Evolutionary conservation across 2,329 filamentous ascomycete genomes (phyloP).

Genomic region (Hypoxylon sp.): DNA sequence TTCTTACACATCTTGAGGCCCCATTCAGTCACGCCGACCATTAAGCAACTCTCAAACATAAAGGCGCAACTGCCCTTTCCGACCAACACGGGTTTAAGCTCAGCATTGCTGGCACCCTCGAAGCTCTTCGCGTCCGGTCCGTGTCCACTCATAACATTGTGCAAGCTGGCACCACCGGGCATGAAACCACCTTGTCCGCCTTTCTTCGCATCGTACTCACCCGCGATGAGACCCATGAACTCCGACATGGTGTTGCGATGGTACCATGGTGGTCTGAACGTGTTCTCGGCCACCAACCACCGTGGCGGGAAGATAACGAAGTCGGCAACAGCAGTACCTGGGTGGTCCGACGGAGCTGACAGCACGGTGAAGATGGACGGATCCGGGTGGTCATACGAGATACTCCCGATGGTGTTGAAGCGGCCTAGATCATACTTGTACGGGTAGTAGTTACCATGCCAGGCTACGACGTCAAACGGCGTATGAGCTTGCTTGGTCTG

Average conservation of each 20-base stretch:
- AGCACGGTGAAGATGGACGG: slow-evolving; percentile 77
- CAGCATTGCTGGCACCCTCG: slow-evolving; percentile 74
- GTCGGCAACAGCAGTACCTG: slow-evolving; percentile 71
- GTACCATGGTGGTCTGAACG: slow-evolving; percentile 75
- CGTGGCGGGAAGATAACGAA: slow-evolving; percentile 75
- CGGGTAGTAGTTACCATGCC: slow-evolving; percentile 79
- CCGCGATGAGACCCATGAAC: slow-evolving; percentile 66
- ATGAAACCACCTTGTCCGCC: slow-evolving; percentile 63
- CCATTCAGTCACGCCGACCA: slow-evolving; percentile 82
- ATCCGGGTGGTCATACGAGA: slow-evolving; percentile 78
- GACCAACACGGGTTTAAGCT: slow-evolving; percentile 70
- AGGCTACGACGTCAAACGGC: slow-evolving; percentile 79
- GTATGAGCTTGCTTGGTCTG: slow-evolving; percentile 73
- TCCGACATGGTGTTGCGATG: slow-evolving; percentile 71
- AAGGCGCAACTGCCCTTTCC: slow-evolving; percentile 75
- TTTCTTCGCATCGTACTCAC: slow-evolving; percentile 68
- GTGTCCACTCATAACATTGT: slow-evolving; percentile 75
- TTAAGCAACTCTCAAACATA: slow-evolving; percentile 78
- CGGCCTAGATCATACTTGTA: slow-evolving; percentile 80
- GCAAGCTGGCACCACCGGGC: slow-evolving; percentile 65
- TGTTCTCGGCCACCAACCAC: slow-evolving; percentile 72
- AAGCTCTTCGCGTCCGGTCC: slow-evolving; percentile 67
- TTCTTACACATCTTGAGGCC: slow-evolving; percentile 72
- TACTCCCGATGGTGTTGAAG: slow-evolving; percentile 76
- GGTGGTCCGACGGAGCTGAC: slow-evolving; percentile 65